phyloP scores from a whole-genome alignment of 306 rosid species.

The Prinsepia uniflora region DNA sequence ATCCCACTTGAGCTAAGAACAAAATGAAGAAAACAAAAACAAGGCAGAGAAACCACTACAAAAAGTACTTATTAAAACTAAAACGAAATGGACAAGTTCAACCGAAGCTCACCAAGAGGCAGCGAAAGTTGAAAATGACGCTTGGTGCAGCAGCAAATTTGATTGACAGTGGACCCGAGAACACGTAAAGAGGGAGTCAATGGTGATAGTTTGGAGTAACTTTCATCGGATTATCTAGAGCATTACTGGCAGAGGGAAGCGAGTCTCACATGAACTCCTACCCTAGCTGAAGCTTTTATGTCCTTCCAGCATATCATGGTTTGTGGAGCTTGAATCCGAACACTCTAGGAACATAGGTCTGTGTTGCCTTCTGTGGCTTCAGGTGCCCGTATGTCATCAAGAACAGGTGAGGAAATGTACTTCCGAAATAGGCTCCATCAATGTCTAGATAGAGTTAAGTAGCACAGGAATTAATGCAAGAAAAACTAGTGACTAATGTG shows the following conservation, averaged over 20 bases:
- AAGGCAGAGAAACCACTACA: slow-evolving; percentile 25
- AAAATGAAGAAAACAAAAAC: not conserved
- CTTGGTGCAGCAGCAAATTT: slow-evolving; percentile 37
- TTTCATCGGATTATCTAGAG: slow-evolving; percentile 23
- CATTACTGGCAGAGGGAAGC: slow-evolving; percentile 16
- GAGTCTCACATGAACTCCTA: slow-evolving; percentile 21
- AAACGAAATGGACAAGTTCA: slow-evolving; percentile 19
- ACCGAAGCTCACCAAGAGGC: slow-evolving; percentile 34
- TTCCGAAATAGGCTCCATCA: slow-evolving; percentile 98
- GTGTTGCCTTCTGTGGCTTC: slow-evolving; percentile 81
- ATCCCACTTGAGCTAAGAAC: slow-evolving; percentile 6
- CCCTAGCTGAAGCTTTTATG: slow-evolving; percentile 28
- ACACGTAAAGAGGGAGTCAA: slow-evolving; percentile 26
- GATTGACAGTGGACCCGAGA: slow-evolving; percentile 38
- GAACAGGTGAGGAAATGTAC: slow-evolving; percentile 92
- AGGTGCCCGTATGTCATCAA: slow-evolving; percentile 92
- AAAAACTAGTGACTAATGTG: slow-evolving; percentile 18
- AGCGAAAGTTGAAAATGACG: slow-evolving; percentile 40
- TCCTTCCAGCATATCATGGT: slow-evolving; percentile 59
- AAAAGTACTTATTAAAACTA: slow-evolving; percentile 23
- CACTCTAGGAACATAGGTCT: slow-evolving; percentile 74
- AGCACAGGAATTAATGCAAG: slow-evolving; percentile 26
- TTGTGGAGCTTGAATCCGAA: slow-evolving; percentile 93
- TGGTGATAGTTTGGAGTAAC: slow-evolving; percentile 26
- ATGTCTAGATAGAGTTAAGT: slow-evolving; percentile 77